phyloP scores from a whole-genome alignment of 1,139 yeast genomes.

The Zygosaccharomyces pseudobailii region DNA sequence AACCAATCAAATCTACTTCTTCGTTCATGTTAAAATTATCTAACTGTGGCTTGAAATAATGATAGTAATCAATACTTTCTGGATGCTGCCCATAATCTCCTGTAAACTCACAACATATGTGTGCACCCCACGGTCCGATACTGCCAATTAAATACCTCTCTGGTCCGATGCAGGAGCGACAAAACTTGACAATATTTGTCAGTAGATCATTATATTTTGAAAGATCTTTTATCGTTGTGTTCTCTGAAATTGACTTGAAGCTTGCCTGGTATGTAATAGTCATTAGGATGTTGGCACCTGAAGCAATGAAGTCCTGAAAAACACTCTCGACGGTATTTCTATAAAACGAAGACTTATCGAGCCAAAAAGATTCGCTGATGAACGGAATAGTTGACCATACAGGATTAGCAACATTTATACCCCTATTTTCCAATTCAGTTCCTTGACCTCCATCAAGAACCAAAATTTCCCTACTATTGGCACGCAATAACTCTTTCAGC shows the following conservation, averaged over 20 bases:
- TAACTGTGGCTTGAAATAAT: slow-evolving; percentile 28
- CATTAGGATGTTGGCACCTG: slow-evolving; percentile 55
- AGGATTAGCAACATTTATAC: slow-evolving; percentile 37
- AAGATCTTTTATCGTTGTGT: slow-evolving; percentile 28
- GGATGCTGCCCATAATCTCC: slow-evolving; percentile 44
- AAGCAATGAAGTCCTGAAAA: slow-evolving; percentile 46
- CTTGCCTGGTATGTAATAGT: slow-evolving; percentile 63
- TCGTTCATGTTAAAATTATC: slow-evolving; percentile 24
- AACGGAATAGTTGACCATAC: slow-evolving; percentile 42
- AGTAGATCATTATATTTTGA: slow-evolving; percentile 29
- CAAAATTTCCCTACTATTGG: slow-evolving; percentile 17
- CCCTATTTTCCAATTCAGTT: slow-evolving; percentile 39
- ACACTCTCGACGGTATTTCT: slow-evolving; percentile 46
- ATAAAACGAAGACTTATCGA: slow-evolving; percentile 28
- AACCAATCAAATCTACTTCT: slow-evolving; percentile 27
- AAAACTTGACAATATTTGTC: slow-evolving; percentile 22
- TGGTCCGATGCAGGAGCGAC: slow-evolving; percentile 32
- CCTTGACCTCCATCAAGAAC: slow-evolving; percentile 46
- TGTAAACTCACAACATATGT: slow-evolving; percentile 60
- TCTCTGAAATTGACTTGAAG: slow-evolving; percentile 22
- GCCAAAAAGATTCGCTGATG: slow-evolving; percentile 24
- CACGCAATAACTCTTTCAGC: slow-evolving; percentile 2
- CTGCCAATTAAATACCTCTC: slow-evolving; percentile 47
- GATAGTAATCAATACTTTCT: slow-evolving; percentile 21
- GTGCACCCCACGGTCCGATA: slow-evolving; percentile 74